phyloP scores from a whole-genome alignment of 441 rosid species.

The Hura crepitans region DNA sequence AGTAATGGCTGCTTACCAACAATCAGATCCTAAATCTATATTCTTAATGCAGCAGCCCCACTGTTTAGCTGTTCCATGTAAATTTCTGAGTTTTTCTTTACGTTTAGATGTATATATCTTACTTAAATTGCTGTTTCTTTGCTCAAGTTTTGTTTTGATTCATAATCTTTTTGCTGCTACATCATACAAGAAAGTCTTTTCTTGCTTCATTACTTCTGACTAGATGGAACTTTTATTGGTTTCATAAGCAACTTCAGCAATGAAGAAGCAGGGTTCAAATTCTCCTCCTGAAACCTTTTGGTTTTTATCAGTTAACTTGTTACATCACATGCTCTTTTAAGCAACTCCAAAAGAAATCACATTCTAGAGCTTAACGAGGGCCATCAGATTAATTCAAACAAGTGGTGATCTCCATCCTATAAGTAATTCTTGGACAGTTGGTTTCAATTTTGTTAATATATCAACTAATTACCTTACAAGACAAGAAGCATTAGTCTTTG shows the following conservation, averaged over 20 bases:
- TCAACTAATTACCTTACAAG: not conserved
- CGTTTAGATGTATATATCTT: not conserved
- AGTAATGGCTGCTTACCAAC: slow-evolving; percentile 65
- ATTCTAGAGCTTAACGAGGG: not conserved
- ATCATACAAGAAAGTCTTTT: not conserved
- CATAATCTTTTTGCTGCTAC: not conserved
- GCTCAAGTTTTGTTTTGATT: not conserved
- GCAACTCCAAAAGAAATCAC: not conserved
- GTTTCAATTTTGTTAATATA: not conserved
- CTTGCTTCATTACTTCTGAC: not conserved
- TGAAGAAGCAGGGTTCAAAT: not conserved
- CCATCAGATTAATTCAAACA: not conserved
- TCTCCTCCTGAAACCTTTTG: not conserved
- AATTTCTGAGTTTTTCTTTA: slow-evolving; percentile 15
- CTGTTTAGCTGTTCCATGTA: slow-evolving; percentile 87
- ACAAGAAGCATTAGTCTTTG: not conserved
- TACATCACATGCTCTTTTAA: not conserved
- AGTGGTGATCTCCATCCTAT: not conserved
- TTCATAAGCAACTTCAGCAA: not conserved
- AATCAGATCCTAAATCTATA: slow-evolving; percentile 44
- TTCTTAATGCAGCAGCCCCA: slow-evolving; percentile 71
- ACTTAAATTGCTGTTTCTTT: not conserved
- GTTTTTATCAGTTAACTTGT: not conserved
- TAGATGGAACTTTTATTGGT: not conserved
- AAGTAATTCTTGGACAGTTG: not conserved